These are phyloP conservation scores for Melanogaster broomeanus DNA, from an alignment of 768 basidiomycete genomes.

Conservation along the genomic window DNA sequence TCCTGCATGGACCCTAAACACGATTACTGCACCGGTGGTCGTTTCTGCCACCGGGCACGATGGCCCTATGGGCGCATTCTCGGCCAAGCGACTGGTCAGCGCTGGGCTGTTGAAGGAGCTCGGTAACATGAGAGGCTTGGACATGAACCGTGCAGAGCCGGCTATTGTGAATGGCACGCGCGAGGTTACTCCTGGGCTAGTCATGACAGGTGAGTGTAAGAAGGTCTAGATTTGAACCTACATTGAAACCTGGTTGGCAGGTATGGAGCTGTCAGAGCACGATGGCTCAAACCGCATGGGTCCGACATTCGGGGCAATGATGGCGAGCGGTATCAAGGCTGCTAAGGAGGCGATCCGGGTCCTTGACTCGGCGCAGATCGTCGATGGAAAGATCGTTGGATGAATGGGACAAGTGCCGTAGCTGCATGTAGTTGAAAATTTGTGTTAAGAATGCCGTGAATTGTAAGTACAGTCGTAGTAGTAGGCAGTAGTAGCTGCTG, in stretches of 20 bases:
- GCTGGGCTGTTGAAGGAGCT: conserved; percentile 72
- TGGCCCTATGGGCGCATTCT: conserved; percentile 80
- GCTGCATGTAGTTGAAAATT: too few species aligned
- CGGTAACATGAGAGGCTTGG: conserved; percentile 78
- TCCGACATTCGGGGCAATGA: conserved; percentile 81
- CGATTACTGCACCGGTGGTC: conserved; percentile 77
- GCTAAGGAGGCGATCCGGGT: conserved; percentile 63
- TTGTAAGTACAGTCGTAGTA: too few species aligned
- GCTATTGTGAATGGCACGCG: conserved; percentile 78
- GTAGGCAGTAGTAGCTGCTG: not conserved
- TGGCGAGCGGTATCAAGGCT: conserved; percentile 73
- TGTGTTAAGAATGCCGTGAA: too few species aligned
- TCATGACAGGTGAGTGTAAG: conserved; percentile 63
- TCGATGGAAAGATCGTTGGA: conserved; percentile 57
- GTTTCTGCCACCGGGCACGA: conserved; percentile 77
- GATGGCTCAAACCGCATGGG: conserved; percentile 80
- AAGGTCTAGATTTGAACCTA: not conserved
- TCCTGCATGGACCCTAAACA: conserved; percentile 80
- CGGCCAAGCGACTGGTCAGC: conserved; percentile 76
- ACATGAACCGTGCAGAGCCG: conserved; percentile 83
- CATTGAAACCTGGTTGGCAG: conserved; percentile 32
- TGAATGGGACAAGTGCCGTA: conserved; percentile 4
- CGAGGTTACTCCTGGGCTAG: conserved; percentile 73
- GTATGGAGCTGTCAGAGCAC: conserved; percentile 83
- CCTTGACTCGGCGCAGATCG: conserved; percentile 48